Evolutionary conservation across 169 alveolate genomes (phyloP).

Genomic region (Plasmodium gonderi): DNA sequence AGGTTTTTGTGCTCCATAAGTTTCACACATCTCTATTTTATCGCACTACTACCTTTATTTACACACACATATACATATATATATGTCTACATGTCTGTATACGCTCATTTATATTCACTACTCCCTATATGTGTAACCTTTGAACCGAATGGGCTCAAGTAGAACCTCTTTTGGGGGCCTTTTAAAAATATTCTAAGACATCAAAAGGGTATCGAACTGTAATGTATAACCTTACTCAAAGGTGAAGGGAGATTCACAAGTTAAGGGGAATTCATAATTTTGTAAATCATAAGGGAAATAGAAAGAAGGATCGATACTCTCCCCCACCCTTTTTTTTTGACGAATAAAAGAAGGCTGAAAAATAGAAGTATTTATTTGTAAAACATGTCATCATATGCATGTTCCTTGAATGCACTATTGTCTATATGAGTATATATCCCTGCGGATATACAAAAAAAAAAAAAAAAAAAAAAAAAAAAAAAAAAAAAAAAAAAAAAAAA

Average conservation of each 20-base stretch:
- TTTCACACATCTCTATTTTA: too few species aligned
- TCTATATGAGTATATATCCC: neutral
- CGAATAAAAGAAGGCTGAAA: neutral
- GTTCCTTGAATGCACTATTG: neutral
- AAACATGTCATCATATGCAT: neutral
- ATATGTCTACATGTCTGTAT: too few species aligned
- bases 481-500: neutral
- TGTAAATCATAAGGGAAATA: neutral
- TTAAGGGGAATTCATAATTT: neutral
- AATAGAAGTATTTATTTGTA: neutral
- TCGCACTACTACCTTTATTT: too few species aligned
- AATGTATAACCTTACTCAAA: neutral
- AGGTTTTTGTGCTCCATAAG: too few species aligned
- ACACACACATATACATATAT: too few species aligned
- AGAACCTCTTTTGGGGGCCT: neutral
- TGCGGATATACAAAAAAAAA: neutral
- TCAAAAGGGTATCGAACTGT: neutral
- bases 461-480: too few species aligned
- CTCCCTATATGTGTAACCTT: neutral
- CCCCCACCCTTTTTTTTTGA: neutral
- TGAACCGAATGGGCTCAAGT: neutral
- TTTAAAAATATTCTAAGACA: neutral
- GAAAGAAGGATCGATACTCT: neutral
- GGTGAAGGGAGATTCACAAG: neutral
- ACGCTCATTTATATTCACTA: neutral